Evolutionary conservation across 2,329 filamentous ascomycete genomes (phyloP).

Genomic region (Leptographium galeiforme): DNA sequence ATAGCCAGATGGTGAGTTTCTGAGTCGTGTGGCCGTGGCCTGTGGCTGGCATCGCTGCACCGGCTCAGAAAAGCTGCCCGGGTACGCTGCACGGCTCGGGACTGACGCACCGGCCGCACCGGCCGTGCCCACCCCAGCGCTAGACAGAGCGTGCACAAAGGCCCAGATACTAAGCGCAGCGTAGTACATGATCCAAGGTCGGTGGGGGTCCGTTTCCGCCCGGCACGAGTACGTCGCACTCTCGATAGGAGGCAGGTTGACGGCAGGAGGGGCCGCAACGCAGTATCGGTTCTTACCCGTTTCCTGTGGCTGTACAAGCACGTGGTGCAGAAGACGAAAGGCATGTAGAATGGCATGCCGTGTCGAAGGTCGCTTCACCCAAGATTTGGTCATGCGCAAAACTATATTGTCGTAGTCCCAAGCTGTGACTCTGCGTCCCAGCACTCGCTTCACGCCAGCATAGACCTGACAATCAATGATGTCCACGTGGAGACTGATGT

Average conservation of each 20-base stretch:
- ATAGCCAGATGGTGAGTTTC: no score
- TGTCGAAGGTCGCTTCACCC: conserved; percentile 63
- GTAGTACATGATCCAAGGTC: conserved; percentile 86
- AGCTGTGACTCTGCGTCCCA: conserved; percentile 59
- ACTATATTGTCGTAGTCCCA: conserved; percentile 62
- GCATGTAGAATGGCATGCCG: conserved; percentile 77
- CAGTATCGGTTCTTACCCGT: conserved; percentile 7
- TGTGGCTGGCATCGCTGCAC: no score
- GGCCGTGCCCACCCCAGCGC: conserved; percentile 18
- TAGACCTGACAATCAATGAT: conserved; percentile 86
- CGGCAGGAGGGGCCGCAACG: conserved; percentile 1
- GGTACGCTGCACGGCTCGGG: background rate
- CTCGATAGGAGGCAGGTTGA: conserved; percentile 22
- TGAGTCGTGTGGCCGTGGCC: no score
- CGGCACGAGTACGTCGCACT: conserved; percentile 52
- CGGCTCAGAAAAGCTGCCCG: background rate
- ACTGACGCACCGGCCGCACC: conserved; percentile 1
- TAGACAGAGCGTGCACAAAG: conserved; percentile 59
- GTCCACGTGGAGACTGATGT: conserved; percentile 80
- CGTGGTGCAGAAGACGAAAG: conserved; percentile 64
- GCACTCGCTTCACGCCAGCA: conserved; percentile 61
- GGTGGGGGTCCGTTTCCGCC: conserved; percentile 68
- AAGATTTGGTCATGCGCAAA: conserved; percentile 56
- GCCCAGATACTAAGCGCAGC: conserved; percentile 77
- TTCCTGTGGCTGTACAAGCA: conserved; percentile 46